These are phyloP conservation scores for Argentina anserina DNA, from an alignment of 306 rosid species.

Conservation along the genomic window DNA sequence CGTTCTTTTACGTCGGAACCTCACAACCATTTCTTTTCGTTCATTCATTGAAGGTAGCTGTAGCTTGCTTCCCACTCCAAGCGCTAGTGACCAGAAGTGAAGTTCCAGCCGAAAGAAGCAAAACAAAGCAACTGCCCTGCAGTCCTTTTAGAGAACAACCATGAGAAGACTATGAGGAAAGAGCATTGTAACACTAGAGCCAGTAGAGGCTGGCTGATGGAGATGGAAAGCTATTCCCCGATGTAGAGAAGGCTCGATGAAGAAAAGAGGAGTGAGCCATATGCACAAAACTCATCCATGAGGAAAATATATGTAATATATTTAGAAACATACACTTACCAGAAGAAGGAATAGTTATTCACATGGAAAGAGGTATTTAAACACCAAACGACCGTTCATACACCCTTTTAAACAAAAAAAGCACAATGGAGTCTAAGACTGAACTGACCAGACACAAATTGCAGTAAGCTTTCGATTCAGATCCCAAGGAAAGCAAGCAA, in stretches of 20 bases:
- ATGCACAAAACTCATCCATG: not conserved
- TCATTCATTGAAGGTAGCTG: too few relatives aligned
- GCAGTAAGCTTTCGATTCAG: conserved; percentile 4
- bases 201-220: too few relatives aligned
- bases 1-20: too few relatives aligned
- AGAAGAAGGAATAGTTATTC: conserved; percentile 4
- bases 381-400: conserved; percentile 9
- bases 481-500: conserved; percentile 11
- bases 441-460: conserved; percentile 22
- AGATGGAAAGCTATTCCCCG: too few relatives aligned
- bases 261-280: not conserved
- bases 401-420: not conserved
- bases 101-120: not conserved
- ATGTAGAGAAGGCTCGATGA: too few relatives aligned
- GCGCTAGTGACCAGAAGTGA: not conserved
- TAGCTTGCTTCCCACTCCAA: too few relatives aligned
- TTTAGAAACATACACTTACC: not conserved
- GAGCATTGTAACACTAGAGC: too few relatives aligned
- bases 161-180: too few relatives aligned
- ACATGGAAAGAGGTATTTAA: conserved; percentile 19
- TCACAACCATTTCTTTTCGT: too few relatives aligned
- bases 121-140: too few relatives aligned
- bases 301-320: not conserved
- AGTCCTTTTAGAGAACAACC: too few relatives aligned
- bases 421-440: conserved; percentile 13